Conservation (phyloP, 1,139 yeast species). For the Candida sojae region DNA sequence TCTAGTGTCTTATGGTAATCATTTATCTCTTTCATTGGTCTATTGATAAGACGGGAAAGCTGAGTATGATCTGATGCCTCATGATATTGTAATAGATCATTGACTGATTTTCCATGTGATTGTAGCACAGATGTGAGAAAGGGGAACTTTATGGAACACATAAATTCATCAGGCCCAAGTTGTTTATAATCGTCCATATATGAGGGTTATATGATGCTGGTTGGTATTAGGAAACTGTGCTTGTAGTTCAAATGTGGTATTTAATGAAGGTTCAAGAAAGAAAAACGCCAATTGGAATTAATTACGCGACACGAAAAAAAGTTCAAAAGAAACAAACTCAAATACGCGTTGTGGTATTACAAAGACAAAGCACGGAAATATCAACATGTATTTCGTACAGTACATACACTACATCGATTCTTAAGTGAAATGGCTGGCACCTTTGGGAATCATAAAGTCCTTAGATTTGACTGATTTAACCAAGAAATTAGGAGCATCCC, state of each 20-base stretch:
- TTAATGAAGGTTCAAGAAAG: too few species aligned
- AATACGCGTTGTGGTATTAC: neutral
- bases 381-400: too few species aligned
- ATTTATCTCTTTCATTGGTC: slow-evolving; percentile 50
- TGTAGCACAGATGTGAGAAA: slow-evolving; percentile 17
- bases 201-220: neutral
- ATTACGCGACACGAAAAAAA: too few species aligned
- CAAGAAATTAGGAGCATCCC: slow-evolving; percentile 29
- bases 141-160: slow-evolving; percentile 17
- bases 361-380: too few species aligned
- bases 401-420: neutral
- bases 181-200: slow-evolving; percentile 31
- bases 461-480: slow-evolving; percentile 26
- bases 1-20: slow-evolving; percentile 26
- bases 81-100: slow-evolving; percentile 22
- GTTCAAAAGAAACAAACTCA: too few species aligned
- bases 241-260: too few species aligned
- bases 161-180: slow-evolving; percentile 16
- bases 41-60: slow-evolving; percentile 44
- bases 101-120: slow-evolving; percentile 24
- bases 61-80: slow-evolving; percentile 16
- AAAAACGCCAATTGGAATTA: too few species aligned
- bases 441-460: slow-evolving; percentile 22
- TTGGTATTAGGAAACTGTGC: too few species aligned
- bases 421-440: slow-evolving; percentile 9